Conservation (phyloP, 139 green algal species). For the Chlorella sp. region DNA sequence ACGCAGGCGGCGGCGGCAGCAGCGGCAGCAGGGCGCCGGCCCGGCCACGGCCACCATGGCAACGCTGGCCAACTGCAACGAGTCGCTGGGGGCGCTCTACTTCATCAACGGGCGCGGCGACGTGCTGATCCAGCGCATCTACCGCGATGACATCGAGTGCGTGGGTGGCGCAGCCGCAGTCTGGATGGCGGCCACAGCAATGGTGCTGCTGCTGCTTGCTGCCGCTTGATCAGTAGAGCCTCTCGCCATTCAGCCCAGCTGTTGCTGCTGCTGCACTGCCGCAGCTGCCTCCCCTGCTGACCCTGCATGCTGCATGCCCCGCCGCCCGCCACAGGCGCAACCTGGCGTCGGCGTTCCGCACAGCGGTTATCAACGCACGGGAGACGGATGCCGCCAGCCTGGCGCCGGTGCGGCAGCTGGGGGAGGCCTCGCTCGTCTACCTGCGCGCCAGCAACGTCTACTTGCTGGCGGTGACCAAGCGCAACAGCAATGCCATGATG, state of each 20-base stretch:
- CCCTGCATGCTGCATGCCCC: neutral
- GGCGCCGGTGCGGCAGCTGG: slow-evolving; percentile 82
- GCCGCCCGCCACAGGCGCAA: slow-evolving; percentile 63
- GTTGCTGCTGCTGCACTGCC: neutral
- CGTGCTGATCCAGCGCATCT: slow-evolving; percentile 91
- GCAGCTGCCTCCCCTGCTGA: neutral
- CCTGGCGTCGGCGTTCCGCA: slow-evolving; percentile 89
- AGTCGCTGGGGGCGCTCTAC: slow-evolving; percentile 79
- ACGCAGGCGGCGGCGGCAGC: neutral
- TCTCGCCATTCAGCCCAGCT: neutral
- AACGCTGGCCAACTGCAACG: slow-evolving; percentile 18
- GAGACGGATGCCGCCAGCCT: slow-evolving; percentile 53
- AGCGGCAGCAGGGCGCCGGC: neutral
- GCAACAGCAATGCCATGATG: slow-evolving; percentile 94
- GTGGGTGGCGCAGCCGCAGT: slow-evolving; percentile 1
- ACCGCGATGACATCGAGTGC: slow-evolving; percentile 94
- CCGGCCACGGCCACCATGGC: neutral
- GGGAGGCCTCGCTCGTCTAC: slow-evolving; percentile 88
- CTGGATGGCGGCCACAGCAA: neutral
- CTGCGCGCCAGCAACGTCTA: slow-evolving; percentile 91
- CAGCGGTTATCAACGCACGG: slow-evolving; percentile 87
- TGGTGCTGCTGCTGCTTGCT: neutral
- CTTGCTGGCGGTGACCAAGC: slow-evolving; percentile 89
- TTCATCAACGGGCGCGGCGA: slow-evolving; percentile 95
- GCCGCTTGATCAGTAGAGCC: neutral